Conservation (phyloP, 2,329 filamentous ascomycete species). For the Colletotrichum sp. region DNA sequence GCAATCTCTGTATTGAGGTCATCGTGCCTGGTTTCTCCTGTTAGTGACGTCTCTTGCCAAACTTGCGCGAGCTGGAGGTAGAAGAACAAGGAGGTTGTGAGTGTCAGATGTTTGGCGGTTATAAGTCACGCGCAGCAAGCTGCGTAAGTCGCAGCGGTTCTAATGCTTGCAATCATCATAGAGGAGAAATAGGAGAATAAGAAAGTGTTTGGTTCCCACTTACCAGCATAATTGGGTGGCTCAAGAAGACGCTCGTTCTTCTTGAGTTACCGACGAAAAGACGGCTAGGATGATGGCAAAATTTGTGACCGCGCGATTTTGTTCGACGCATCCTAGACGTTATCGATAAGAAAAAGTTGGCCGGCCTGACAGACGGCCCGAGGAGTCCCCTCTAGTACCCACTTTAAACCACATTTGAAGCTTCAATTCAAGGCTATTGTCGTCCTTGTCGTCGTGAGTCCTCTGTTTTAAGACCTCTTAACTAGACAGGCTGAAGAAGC, state of each 20-base stretch:
- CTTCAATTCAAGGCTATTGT: background rate
- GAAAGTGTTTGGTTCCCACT: background rate
- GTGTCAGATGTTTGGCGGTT: slow-evolving; percentile 45
- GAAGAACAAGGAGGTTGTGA: slow-evolving; percentile 1
- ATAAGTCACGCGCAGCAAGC: slow-evolving; percentile 48
- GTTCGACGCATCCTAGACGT: background rate
- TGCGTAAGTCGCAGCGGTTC: slow-evolving; percentile 57
- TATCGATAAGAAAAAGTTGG: slow-evolving; percentile 13
- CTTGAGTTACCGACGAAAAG: background rate
- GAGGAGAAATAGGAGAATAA: background rate
- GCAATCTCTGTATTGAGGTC: slow-evolving; percentile 41
- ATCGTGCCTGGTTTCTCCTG: slow-evolving; percentile 29
- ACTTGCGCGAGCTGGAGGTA: slow-evolving; percentile 24
- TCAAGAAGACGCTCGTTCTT: slow-evolving; percentile 15
- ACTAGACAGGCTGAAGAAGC: background rate
- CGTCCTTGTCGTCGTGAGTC: background rate
- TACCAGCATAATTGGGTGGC: slow-evolving; percentile 15
- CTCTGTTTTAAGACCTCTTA: background rate
- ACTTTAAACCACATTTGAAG: background rate
- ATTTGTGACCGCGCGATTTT: slow-evolving; percentile 2
- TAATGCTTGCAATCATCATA: slow-evolving; percentile 45
- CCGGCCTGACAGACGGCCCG: slow-evolving; percentile 10
- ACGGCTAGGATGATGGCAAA: background rate
- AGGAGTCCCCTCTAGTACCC: background rate
- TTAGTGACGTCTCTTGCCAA: slow-evolving; percentile 18